Evolutionary conservation across 352 stramenopile species (phyloP).

Genomic region (Phytophthora macrochlamydospora): DNA sequence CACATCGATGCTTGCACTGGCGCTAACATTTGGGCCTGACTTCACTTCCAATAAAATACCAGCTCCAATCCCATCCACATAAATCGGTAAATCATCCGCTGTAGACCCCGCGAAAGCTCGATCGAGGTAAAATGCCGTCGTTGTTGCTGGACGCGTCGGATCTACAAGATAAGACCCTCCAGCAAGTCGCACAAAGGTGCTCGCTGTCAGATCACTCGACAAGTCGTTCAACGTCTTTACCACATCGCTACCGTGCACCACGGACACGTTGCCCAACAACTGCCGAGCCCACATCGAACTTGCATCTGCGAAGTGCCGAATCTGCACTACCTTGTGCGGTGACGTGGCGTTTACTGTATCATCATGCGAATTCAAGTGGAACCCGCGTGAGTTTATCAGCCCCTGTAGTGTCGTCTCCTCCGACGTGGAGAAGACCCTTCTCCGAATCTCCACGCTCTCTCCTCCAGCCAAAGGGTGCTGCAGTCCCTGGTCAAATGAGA

Average conservation of each 20-base stretch:
- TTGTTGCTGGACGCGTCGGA: slow-evolving; percentile 30
- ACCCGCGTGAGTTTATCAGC: slow-evolving; percentile 50
- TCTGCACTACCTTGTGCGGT: slow-evolving; percentile 44
- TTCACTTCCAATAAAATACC: slow-evolving; percentile 49
- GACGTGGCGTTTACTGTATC: slow-evolving; percentile 39
- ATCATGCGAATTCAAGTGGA: slow-evolving; percentile 54
- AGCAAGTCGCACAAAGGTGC: slow-evolving; percentile 56
- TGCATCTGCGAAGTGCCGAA: slow-evolving; percentile 59
- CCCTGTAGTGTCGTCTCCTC: slow-evolving; percentile 55
- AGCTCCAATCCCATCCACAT: slow-evolving; percentile 53
- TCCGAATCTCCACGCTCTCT: slow-evolving; percentile 54
- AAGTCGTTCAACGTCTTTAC: slow-evolving; percentile 53
- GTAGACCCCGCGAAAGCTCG: slow-evolving; percentile 50
- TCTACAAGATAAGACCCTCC: slow-evolving; percentile 58
- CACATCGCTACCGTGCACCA: slow-evolving; percentile 47
- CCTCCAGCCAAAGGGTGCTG: slow-evolving; percentile 45
- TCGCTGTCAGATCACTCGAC: slow-evolving; percentile 30
- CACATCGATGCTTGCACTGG: slow-evolving; percentile 44
- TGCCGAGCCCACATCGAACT: slow-evolving; percentile 32
- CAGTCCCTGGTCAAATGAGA: slow-evolving; percentile 56
- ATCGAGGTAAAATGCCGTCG: slow-evolving; percentile 51
- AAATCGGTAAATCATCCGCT: slow-evolving; percentile 58
- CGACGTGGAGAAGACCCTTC: slow-evolving; percentile 44
- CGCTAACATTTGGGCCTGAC: slow-evolving; percentile 12
- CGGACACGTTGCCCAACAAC: slow-evolving; percentile 55